Base-by-base conservation (phyloP, 1,139 yeast genomes). In the Protomyces gravidus region DNA sequence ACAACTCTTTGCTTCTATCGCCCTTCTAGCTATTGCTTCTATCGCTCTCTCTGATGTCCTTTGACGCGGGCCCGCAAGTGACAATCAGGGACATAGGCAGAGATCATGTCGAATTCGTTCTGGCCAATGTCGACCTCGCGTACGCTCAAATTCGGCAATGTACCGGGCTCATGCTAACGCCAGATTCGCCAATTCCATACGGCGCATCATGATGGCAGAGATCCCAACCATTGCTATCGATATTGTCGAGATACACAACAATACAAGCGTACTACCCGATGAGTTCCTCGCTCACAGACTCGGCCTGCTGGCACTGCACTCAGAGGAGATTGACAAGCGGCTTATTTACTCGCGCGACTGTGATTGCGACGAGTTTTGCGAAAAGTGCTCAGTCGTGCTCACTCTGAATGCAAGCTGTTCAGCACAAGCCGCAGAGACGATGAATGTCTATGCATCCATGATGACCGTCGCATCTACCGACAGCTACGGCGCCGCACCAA, bases 361-460 rank as follows among this genome's bases (percentile, higher is more conserved):
- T 73, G 89, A 95, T 46, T 92, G 99, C 76, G 98, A 92, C 71
- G 95, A 90, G 71, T 92, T 92, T 74, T 92, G 99, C 74, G 89
- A 89, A 62, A 85, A 86, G 72, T 92, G 99, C 75, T 85, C 95
- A 2, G 97, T 92, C 28, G 88, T 85, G 66, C 79, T 92, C 63
- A 85, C 86, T 64, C 76, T 92, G 64, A 84, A 89, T 61, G 98
- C 97, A 13, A 81, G 84, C 66, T 92, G 97, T 73, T 92, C 87
- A 65, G 78, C 86, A 50, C 97, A 89, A 67, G 53, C 48, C 42
- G 23, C 50, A 32, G 83, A 85, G 50, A 88, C 95, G 5, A 84
- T 89, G 82, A 88, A 86, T 67, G 92, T 92, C 19, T 92, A 89
- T 70, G 86, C 98, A 5, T 80, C 88, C 63, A 97, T 92, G 73